These are phyloP conservation scores for Arthrocladium fulminans DNA, from an alignment of 2,329 filamentous ascomycete genomes.

Conservation along the genomic window DNA sequence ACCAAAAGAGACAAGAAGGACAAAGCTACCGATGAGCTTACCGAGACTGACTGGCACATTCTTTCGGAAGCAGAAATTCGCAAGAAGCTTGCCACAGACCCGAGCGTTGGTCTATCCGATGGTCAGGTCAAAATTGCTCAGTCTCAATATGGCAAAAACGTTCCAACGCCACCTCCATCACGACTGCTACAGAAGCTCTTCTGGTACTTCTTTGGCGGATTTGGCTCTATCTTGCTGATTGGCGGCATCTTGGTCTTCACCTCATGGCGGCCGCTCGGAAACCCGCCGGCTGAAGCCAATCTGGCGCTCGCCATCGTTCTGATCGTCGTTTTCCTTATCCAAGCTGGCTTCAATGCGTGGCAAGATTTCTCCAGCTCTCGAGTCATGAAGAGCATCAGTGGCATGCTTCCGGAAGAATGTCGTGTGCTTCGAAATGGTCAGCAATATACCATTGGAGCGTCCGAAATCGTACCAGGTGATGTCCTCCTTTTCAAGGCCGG, in stretches of 20 bases:
- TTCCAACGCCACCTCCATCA: slow-evolving; percentile 56
- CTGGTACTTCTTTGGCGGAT: slow-evolving; percentile 69
- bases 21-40: slow-evolving; percentile 36
- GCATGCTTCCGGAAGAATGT: slow-evolving; percentile 68
- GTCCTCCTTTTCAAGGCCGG: slow-evolving; percentile 60
- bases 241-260: slow-evolving; percentile 66
- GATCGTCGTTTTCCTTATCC: slow-evolving; percentile 58
- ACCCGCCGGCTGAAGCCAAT: slow-evolving; percentile 64
- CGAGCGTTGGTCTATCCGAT: slow-evolving; percentile 47
- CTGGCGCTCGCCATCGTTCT: slow-evolving; percentile 65
- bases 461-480: slow-evolving; percentile 63
- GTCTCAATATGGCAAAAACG: slow-evolving; percentile 57
- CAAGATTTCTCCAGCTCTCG: slow-evolving; percentile 68
- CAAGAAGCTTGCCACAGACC: slow-evolving; percentile 46
- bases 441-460: slow-evolving; percentile 42
- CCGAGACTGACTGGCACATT: slow-evolving; percentile 59
- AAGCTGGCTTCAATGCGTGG: slow-evolving; percentile 61
- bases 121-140: slow-evolving; percentile 49
- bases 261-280: slow-evolving; percentile 64
- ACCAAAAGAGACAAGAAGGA: slow-evolving; percentile 35
- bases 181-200: slow-evolving; percentile 50
- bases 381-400: slow-evolving; percentile 72
- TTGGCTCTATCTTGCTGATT: slow-evolving; percentile 60
- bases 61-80: slow-evolving; percentile 51
- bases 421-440: slow-evolving; percentile 53